phyloP scores from a whole-genome alignment of 768 basidiomycete species.

The Mycena galopus region DNA sequence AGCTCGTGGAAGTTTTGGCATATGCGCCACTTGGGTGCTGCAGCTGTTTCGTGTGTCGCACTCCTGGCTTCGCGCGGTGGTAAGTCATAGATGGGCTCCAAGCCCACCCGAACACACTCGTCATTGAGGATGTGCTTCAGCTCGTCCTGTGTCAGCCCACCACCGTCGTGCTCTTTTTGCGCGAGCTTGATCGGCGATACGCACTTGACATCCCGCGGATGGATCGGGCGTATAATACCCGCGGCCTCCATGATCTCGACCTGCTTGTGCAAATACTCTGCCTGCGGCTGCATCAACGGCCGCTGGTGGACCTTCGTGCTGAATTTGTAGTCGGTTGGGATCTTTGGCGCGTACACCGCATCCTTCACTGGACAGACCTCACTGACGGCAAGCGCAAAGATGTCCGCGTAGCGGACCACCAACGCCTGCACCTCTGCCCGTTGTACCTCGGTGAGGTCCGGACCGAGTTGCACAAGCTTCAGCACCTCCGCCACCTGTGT shows the following conservation, averaged over 20 bases:
- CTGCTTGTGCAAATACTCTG: conserved; percentile 44
- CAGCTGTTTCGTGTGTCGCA: not conserved
- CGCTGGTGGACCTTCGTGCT: conserved; percentile 48
- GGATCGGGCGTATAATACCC: conserved; percentile 47
- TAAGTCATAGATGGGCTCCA: conserved; percentile 57
- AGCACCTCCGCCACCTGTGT: conserved; percentile 39
- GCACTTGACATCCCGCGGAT: conserved; percentile 50
- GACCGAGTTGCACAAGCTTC: conserved; percentile 41
- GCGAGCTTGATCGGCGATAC: conserved; percentile 51
- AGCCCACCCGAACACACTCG: conserved; percentile 44
- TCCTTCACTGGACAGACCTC: conserved; percentile 51
- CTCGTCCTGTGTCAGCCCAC: conserved; percentile 48
- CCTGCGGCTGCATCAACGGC: conserved; percentile 48
- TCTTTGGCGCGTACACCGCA: conserved; percentile 48
- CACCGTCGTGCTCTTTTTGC: conserved; percentile 49
- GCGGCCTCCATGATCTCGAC: conserved; percentile 51
- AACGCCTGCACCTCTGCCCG: conserved; percentile 37
- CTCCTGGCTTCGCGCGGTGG: not conserved
- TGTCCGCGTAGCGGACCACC: conserved; percentile 50
- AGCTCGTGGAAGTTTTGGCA: conserved; percentile 55
- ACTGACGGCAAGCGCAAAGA: conserved; percentile 54
- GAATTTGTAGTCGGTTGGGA: conserved; percentile 46
- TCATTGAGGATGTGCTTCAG: conserved; percentile 51
- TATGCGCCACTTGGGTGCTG: conserved; percentile 49
- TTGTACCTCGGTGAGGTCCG: conserved; percentile 46